Evolutionary conservation across 371 early-diverging fungal species (phyloP).

Genomic region (Lichtheimia hyalospora): DNA sequence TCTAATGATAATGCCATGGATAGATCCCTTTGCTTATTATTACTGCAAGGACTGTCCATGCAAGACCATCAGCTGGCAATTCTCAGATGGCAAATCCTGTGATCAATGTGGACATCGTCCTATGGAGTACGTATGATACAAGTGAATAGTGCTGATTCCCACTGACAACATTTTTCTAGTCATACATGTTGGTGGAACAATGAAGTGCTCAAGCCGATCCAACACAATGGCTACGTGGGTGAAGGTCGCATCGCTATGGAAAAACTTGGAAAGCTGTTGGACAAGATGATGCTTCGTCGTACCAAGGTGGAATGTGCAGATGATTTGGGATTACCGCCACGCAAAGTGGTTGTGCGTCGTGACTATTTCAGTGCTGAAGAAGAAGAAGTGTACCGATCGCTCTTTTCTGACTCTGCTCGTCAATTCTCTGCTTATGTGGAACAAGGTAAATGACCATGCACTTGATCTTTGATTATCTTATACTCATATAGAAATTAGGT

Average conservation of each 20-base stretch:
- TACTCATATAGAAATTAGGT: constrained; percentile 5
- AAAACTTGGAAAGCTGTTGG: constrained; percentile 80
- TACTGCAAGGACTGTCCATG: constrained; percentile 89
- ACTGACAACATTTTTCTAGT: constrained; percentile 13
- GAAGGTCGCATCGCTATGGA: constrained; percentile 72
- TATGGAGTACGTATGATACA: constrained; percentile 51
- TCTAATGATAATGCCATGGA: background rate
- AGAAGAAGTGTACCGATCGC: constrained; percentile 87
- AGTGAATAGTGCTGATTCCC: background rate
- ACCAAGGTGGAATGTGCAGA: constrained; percentile 92
- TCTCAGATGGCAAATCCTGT: constrained; percentile 65
- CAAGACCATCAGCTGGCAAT: constrained; percentile 81
- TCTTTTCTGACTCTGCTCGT: constrained; percentile 79
- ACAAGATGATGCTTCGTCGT: constrained; percentile 90
- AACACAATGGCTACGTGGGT: constrained; percentile 68
- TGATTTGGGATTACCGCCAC: constrained; percentile 92
- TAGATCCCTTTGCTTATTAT: constrained; percentile 80
- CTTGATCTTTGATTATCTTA: no score
- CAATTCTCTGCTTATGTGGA: constrained; percentile 86
- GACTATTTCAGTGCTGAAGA: constrained; percentile 92
- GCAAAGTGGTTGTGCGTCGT: constrained; percentile 75
- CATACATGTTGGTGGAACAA: constrained; percentile 98
- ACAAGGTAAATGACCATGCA: constrained; percentile 37
- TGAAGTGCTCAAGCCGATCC: constrained; percentile 93
- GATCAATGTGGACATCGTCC: constrained; percentile 77